Evolutionary conservation across 192 early-diverging fungal genomes (phyloP), one percentile per base, ranked within the genome.

Genomic region (Globomyces pollinis-pini): DNA sequence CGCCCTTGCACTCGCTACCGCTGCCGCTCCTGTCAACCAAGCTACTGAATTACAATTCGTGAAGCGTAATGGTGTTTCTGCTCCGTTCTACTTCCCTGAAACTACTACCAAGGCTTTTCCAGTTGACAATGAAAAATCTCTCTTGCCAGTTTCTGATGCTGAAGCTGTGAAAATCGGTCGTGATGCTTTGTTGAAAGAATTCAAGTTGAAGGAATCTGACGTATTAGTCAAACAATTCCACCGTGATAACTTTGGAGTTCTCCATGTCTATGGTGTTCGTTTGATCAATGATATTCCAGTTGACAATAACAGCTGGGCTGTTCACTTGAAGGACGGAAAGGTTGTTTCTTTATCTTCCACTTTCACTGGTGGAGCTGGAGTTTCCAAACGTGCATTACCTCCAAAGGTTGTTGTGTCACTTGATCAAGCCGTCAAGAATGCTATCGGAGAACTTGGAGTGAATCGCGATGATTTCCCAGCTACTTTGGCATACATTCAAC

Each of bases 41-140:
- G 24, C 55, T 21, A 13, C 28, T 38, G 21, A 36, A 6, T 9
- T 57, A 4, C 11, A 31, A 4, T 57, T 39, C 16, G 42, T 57
- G 11, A 43, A 39, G 26, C 38, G 42, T 16, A 33, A 39, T 28
- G 55, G 38, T 29, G 38, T 31, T 6, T n/a, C n/a, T 20, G 4
- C 30, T 13, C 55, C 55, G 28, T 57, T 57, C 29, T 57, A 21
- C 29, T 57, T 39, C 42, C 55, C 55, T n/a, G 55, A 57, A 57
- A 28, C 28, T n/a, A 39, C 38, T 31, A 33, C 55, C 15, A 33
- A 31, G 50, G 18, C 16, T 23, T 30, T 33, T 30, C 2, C 6
- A 2, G 9, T 51, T 3, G 4, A 26, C 33, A 1, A 2, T 8
- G 15, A 15, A 39, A 39, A 39, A n/a, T 51, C 31, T 51, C 6